These are phyloP conservation scores for Candida taoyuanica DNA, from an alignment of 805 yeast genomes.

Conservation along the genomic window DNA sequence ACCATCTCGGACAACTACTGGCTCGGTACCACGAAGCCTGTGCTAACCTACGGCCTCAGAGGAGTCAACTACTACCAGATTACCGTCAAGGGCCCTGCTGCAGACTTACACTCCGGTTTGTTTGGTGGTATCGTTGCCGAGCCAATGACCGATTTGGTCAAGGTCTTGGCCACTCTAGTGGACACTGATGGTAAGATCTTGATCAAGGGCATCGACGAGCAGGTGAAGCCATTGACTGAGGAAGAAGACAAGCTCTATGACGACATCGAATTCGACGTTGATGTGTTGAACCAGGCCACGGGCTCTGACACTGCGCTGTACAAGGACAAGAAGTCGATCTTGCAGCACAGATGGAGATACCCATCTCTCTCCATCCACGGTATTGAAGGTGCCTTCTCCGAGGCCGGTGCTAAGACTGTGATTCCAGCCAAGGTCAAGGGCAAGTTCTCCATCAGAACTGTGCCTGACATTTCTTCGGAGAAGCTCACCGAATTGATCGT, in stretches of 20 bases:
- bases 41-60: slow-evolving; percentile 93
- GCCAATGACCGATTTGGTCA: slow-evolving; percentile 91
- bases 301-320: slow-evolving; percentile 84
- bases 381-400: slow-evolving; percentile 94
- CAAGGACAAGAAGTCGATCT: slow-evolving; percentile 73
- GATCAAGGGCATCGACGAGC: slow-evolving; percentile 85
- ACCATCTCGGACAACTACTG: slow-evolving; percentile 97
- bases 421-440: slow-evolving; percentile 94
- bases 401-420: slow-evolving; percentile 96
- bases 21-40: slow-evolving; percentile 97
- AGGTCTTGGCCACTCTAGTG: slow-evolving; percentile 73
- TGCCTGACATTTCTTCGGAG: slow-evolving; percentile 82
- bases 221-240: slow-evolving; percentile 91
- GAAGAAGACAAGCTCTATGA: slow-evolving; percentile 78
- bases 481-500: slow-evolving; percentile 76
- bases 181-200: slow-evolving; percentile 76
- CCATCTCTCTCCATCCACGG: slow-evolving; percentile 97
- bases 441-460: slow-evolving; percentile 95
- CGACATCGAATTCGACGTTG: slow-evolving; percentile 76
- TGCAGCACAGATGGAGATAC: slow-evolving; percentile 98
- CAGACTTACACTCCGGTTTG: slow-evolving; percentile 95
- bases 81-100: slow-evolving; percentile 82
- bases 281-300: slow-evolving; percentile 81
- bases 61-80: slow-evolving; percentile 94
- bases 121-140: slow-evolving; percentile 97